Percentiles rank a stretch among this genome's conserved stretches.
These are phyloP conservation scores for Trametes hirsuta DNA, from an alignment of 1,284 basidiomycete species.

Conservation along the genomic window DNA sequence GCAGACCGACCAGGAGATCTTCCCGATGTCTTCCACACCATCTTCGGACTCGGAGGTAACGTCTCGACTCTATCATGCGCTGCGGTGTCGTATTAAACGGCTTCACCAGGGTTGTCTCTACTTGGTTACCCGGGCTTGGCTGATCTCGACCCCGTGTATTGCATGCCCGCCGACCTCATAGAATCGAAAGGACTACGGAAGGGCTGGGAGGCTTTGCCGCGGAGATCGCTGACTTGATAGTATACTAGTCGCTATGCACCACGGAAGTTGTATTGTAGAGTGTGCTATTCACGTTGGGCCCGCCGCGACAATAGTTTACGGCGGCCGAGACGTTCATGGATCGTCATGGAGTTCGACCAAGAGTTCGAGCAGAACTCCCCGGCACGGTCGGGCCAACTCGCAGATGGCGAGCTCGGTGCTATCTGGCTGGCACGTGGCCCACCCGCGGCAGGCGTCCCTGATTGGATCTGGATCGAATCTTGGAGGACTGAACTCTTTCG, in stretches of 20 bases:
- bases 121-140: slow-evolving; percentile 86
- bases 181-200: slow-evolving; percentile 69
- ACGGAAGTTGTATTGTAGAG: not conserved
- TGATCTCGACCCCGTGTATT: slow-evolving; percentile 93
- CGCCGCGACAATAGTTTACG: not conserved
- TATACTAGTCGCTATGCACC: not conserved
- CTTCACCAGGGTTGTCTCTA: slow-evolving; percentile 78
- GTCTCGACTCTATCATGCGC: too few relatives aligned
- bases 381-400: too few relatives aligned
- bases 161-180: slow-evolving; percentile 87
- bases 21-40: slow-evolving; percentile 95
- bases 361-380: too few relatives aligned
- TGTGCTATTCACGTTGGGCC: not conserved
- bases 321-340: too few relatives aligned
- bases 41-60: slow-evolving; percentile 90
- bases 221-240: slow-evolving; percentile 6
- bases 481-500: slow-evolving; percentile 4
- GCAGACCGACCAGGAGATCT: slow-evolving; percentile 94
- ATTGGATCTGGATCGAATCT: slow-evolving; percentile 8
- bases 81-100: not conserved
- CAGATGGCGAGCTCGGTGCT: not conserved
- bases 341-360: too few relatives aligned
- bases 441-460: not conserved
- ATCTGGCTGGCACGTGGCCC: slow-evolving; percentile 19
- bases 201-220: slow-evolving; percentile 64